Base-by-base conservation (phyloP, 805 yeast species). In the Metschnikowia henanensis region DNA sequence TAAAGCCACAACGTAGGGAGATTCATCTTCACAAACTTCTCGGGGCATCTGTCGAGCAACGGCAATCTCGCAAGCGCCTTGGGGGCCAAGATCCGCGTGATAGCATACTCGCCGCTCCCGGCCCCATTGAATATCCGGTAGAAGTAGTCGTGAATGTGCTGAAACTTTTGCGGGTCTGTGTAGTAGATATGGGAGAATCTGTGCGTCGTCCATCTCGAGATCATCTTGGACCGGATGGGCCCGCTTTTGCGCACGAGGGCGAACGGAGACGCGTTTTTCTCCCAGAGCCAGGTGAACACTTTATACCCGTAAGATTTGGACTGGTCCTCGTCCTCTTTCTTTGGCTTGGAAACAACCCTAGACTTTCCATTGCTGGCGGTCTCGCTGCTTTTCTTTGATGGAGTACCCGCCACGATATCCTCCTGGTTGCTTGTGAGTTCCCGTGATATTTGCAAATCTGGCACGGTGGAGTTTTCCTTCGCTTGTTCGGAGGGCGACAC, bases 51-150 rank as follows among this genome's bases (percentile, higher is more conserved):
- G 49, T 77, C 82, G 25, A 77, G 50, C 34, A 83, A 59, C 2
- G 89, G 88, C 30, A 77, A 58, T 50, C 76, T 72, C 0, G 87
- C 67, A 28, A 69, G 77, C 0, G 82, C 82, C 10, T 83, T 84
- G 6, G 81, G 78, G 0, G 77, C 83, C 32, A 83, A 64, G 0
- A 83, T 51, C 50, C 85, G 68, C 0, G 87, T 80, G 34, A 83
- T 64, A 2, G 83, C 84, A 56, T 67, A 78, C 56, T 83, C 88
- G 0, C 88, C 89, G 20, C 84, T 77, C 0, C 83, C 86, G 44
- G 68, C 74, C 0, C 72, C 79, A 42, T 73, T 71, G 56, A 81
- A 77, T 1, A 72, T 64, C 47, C 78, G 67, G 52, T 80, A 76
- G 19, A 79, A 70, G 55, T 83, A 83, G 41, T 70, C 70, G 55